phyloP scores from a whole-genome alignment of 495 filamentous ascomycete genomes.

The Cryomyces minteri region DNA sequence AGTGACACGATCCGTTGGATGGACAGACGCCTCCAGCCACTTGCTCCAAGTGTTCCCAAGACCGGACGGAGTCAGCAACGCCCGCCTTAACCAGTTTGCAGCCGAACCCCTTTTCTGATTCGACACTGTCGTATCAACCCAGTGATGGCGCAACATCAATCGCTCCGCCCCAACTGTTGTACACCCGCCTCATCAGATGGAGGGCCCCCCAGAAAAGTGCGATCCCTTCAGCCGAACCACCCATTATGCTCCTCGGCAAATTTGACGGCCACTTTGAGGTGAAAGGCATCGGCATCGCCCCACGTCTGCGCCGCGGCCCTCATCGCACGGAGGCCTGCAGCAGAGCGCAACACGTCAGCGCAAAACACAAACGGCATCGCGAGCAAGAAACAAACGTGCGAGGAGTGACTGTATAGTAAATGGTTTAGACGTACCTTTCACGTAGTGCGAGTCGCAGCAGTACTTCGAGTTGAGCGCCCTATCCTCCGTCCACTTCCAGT shows the following conservation, averaged over 20 bases:
- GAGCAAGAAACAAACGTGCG: not conserved
- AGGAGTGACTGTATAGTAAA: not conserved
- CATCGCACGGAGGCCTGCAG: conserved; percentile 46
- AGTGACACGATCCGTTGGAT: too few relatives aligned
- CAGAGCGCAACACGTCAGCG: not conserved
- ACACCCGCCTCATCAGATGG: too few relatives aligned
- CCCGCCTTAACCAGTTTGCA: too few relatives aligned
- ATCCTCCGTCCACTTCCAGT: conserved; percentile 59
- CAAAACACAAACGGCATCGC: not conserved
- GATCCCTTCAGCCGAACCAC: conserved; percentile 37
- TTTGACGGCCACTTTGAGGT: conserved; percentile 58
- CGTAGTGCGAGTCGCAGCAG: conserved; percentile 59
- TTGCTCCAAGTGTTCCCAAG: too few relatives aligned
- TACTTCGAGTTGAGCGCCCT: conserved; percentile 45
- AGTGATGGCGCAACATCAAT: too few relatives aligned
- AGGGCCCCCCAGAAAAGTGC: too few relatives aligned
- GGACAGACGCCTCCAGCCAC: too few relatives aligned
- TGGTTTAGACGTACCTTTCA: conserved; percentile 36
- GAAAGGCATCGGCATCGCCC: conserved; percentile 63
- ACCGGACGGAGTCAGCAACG: too few relatives aligned
- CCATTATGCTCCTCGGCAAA: conserved; percentile 62
- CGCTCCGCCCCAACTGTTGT: too few relatives aligned
- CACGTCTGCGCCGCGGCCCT: conserved; percentile 60
- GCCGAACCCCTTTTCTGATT: too few relatives aligned
- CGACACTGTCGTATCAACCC: too few relatives aligned